These are phyloP conservation scores for Gossypioides kirkii DNA, from an alignment of 345 rosid species.

Conservation along the genomic window DNA sequence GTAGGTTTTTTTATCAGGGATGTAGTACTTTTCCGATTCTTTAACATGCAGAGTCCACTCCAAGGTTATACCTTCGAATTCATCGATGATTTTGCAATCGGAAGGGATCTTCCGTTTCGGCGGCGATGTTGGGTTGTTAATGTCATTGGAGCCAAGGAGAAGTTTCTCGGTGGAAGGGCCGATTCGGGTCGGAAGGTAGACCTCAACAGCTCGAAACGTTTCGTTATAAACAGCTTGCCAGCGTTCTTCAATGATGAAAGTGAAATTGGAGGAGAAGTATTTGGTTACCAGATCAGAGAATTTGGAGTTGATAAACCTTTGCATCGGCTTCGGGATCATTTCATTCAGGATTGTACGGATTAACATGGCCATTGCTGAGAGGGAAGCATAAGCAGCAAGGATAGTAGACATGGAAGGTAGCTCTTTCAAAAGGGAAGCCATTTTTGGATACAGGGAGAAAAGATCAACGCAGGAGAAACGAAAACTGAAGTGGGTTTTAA, in stretches of 20 bases:
- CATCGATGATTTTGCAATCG: conserved; percentile 18
- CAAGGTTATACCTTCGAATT: conserved; percentile 16
- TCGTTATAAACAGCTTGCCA: conserved; percentile 35
- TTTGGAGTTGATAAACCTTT: conserved; percentile 19
- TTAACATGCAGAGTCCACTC: conserved; percentile 23
- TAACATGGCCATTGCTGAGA: conserved; percentile 27
- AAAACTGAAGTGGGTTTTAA: neutral
- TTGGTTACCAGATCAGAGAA: neutral
- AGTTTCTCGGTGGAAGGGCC: conserved; percentile 14
- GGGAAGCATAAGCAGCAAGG: conserved; percentile 25
- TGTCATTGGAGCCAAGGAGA: conserved; percentile 30
- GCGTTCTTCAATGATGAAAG: conserved; percentile 31
- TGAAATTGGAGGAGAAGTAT: conserved; percentile 25
- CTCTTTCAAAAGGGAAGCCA: conserved; percentile 21
- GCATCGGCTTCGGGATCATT: conserved; percentile 22
- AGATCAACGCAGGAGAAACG: neutral
- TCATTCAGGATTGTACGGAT: conserved; percentile 30
- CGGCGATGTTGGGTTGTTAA: conserved; percentile 17
- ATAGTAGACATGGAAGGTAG: conserved; percentile 26
- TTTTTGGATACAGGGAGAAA: neutral
- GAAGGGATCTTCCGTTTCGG: conserved; percentile 23
- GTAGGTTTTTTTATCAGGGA: conserved; percentile 11
- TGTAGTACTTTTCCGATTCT: conserved; percentile 12
- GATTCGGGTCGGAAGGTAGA: conserved; percentile 29
- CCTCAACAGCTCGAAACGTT: conserved; percentile 27